phyloP scores from a whole-genome alignment of 2,329 filamentous ascomycete species.

The Ascochyta koolunga region DNA sequence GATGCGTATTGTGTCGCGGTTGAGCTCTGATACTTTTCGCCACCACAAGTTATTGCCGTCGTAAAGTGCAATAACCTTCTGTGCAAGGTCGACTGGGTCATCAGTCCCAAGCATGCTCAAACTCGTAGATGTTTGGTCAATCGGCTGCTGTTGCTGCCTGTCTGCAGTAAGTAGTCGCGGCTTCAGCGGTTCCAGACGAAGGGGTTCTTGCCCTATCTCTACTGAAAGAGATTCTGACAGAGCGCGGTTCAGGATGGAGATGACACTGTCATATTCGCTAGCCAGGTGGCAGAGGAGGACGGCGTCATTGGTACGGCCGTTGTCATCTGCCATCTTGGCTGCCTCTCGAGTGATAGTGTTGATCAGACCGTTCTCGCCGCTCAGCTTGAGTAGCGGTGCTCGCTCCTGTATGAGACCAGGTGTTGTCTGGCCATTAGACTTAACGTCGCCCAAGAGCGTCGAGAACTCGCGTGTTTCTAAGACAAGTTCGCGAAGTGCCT shows the following conservation, averaged over 20 bases:
- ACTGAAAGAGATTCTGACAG: constrained; percentile 88
- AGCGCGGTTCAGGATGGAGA: constrained; percentile 85
- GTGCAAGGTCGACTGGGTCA: constrained; percentile 67
- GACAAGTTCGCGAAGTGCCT: constrained; percentile 89
- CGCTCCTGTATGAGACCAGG: constrained; percentile 87
- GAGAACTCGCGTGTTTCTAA: constrained; percentile 98
- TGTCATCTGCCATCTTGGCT: constrained; percentile 90
- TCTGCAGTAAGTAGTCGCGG: constrained; percentile 59
- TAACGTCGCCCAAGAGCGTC: constrained; percentile 89
- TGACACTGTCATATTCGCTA: constrained; percentile 93
- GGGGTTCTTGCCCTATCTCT: constrained; percentile 80
- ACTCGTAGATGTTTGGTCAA: constrained; percentile 47
- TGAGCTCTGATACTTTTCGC: constrained; percentile 63
- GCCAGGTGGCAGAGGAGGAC: constrained; percentile 94
- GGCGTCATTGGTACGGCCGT: constrained; percentile 89
- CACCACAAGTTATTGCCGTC: constrained; percentile 65
- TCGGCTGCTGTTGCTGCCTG: constrained; percentile 40
- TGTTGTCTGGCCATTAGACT: constrained; percentile 82
- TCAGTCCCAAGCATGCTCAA: constrained; percentile 72
- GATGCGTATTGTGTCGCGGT: constrained; percentile 64
- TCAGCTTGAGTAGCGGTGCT: constrained; percentile 78
- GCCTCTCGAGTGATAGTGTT: constrained; percentile 92
- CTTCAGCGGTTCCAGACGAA: constrained; percentile 80
- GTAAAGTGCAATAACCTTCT: constrained; percentile 68
- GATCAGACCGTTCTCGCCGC: constrained; percentile 82